phyloP scores from a whole-genome alignment of 331 rosid genomes.

The Spiraea crenata region DNA sequence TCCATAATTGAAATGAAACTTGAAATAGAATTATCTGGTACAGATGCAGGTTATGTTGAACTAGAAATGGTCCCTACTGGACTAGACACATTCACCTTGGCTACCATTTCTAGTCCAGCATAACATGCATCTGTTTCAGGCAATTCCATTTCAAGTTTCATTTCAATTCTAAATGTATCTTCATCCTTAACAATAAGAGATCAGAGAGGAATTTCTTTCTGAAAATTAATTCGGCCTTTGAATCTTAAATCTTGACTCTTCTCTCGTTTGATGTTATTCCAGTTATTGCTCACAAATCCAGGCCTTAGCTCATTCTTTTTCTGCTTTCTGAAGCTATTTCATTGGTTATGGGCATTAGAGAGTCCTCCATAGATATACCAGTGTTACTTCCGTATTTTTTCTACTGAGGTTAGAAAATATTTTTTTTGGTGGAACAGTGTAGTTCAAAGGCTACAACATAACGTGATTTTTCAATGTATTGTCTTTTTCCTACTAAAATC shows the following conservation, averaged over 20 bases:
- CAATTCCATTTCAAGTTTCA: no score
- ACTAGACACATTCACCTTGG: no score
- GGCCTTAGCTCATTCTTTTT: background rate
- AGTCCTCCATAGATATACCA: background rate
- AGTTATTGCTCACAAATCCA: background rate
- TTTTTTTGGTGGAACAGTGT: background rate
- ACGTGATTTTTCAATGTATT: background rate
- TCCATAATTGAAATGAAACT: no score
- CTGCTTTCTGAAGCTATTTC: background rate
- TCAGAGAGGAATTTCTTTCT: background rate
- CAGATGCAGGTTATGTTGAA: no score
- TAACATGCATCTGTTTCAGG: no score
- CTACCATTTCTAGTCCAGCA: no score
- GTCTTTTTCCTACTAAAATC: background rate
- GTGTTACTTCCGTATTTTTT: background rate
- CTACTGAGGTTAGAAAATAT: background rate
- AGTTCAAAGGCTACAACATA: background rate
- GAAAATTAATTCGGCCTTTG: background rate
- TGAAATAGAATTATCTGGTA: no score
- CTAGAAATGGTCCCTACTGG: no score
- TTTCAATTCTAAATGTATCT: no score
- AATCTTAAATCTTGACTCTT: background rate
- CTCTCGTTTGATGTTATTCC: background rate
- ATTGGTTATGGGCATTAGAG: background rate
- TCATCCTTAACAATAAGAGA: no score